These are phyloP conservation scores for Agrocybe chaxingu DNA, from an alignment of 768 basidiomycete species.

Conservation along the genomic window DNA sequence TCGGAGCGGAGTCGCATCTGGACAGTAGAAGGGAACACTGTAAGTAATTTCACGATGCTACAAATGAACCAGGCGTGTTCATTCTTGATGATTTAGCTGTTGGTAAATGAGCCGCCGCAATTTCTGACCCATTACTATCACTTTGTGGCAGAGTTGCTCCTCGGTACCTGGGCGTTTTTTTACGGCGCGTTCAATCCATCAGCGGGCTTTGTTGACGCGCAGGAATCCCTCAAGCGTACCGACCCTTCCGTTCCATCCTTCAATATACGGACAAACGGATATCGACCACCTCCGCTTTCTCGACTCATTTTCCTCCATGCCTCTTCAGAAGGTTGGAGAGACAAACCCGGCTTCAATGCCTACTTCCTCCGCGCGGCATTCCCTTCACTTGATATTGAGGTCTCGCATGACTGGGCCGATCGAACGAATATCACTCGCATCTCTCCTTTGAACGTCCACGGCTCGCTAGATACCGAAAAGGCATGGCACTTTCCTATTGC, in stretches of 20 bases:
- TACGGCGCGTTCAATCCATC: conserved; percentile 36
- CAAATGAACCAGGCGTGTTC: not conserved
- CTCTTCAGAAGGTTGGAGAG: conserved; percentile 53
- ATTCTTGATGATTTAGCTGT: conserved; percentile 19
- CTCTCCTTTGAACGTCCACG: not conserved
- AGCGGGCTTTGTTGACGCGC: not conserved
- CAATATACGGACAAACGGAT: conserved; percentile 8
- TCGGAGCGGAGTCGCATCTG: conserved; percentile 47
- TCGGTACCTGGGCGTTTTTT: conserved; percentile 70
- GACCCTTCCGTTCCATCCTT: conserved; percentile 19
- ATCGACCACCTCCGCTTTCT: conserved; percentile 45
- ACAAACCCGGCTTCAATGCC: conserved; percentile 64
- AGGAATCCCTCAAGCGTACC: not conserved
- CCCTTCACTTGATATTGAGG: conserved; percentile 60
- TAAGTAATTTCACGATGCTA: conserved; percentile 17
- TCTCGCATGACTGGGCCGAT: conserved; percentile 62
- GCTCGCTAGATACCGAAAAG: conserved; percentile 16
- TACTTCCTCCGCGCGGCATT: conserved; percentile 67
- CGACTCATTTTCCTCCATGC: conserved; percentile 66
- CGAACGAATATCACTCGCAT: conserved; percentile 30
- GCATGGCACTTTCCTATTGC: conserved; percentile 67
- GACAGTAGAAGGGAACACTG: conserved; percentile 64
- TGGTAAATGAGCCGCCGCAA: conserved; percentile 62
- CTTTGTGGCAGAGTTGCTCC: conserved; percentile 68
- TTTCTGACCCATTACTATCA: conserved; percentile 80